Base-by-base conservation (phyloP, 164 flowering plant genomes). In the Malania oleifera region DNA sequence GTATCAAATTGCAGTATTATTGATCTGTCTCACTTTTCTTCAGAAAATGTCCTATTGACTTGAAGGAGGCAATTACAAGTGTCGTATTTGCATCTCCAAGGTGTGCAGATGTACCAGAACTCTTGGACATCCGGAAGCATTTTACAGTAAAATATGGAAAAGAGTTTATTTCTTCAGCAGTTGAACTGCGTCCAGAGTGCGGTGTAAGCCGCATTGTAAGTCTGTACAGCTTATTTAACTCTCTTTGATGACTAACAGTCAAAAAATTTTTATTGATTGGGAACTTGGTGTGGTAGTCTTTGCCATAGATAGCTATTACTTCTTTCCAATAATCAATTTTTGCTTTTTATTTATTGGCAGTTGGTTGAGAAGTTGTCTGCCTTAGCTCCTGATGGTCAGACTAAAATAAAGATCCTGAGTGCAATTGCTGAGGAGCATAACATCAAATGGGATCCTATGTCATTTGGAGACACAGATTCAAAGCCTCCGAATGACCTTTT, bases 31-130 rank as follows among this genome's bases (percentile, higher is more conserved):
- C 7, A 18, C 23, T 14, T 57, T 45, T 52, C 25, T 60, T 11
- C 73, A 93, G 99, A 71, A 82, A 65, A 38, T 93, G 99, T 61
- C 97, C 99, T 54, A 79, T 86, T 51, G 99, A 93, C 76, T 70
- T 93, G 75, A 88, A 91, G 78, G 99, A 93, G 80, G 89, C 99
- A 60, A 56, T 93, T 59, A 29, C 93, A 2, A 88, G 97, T 70
- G 57, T 93, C 45, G 54, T 86, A 62, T 93, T 88, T 81, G 97
- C 97, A 38, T 57, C 95, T 34, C 93, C 84, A 57, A 86, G 99
- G 71, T 88, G 97, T 73, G 77, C 90, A 23, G 97, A 93, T 54
- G 23, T 91, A 40, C 83, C 91, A 7, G 96, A 93, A 72, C 83
- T 93, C 40, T 38, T 51, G 63, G 97, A 93, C 65, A 69, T 80